phyloP scores from a whole-genome alignment of 495 filamentous ascomycete species.

The Xylaria scruposa region DNA sequence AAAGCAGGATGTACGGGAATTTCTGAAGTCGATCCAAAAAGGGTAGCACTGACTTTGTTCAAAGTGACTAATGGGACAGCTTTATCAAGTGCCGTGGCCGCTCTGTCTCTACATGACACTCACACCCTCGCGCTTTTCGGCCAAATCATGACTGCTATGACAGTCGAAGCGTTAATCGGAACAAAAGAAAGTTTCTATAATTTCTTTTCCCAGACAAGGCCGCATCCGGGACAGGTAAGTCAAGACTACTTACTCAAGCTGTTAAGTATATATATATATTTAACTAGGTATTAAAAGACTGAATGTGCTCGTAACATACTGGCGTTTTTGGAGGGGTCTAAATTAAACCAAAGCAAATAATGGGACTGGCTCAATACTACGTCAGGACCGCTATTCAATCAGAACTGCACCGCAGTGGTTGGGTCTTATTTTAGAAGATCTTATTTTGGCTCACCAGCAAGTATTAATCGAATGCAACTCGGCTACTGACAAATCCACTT shows the following conservation, averaged over 20 bases:
- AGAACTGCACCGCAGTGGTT: slow-evolving; percentile 62
- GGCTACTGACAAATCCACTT: slow-evolving; percentile 61
- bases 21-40: no score
- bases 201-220: slow-evolving; percentile 58
- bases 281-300: slow-evolving; percentile 46
- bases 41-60: slow-evolving; percentile 22
- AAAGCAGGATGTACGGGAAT: no score
- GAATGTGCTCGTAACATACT: slow-evolving; percentile 57
- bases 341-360: slow-evolving; percentile 27
- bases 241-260: background rate
- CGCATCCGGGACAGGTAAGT: slow-evolving; percentile 58
- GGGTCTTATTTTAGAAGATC: slow-evolving; percentile 58
- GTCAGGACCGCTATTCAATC: slow-evolving; percentile 60
- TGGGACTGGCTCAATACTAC: slow-evolving; percentile 49
- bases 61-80: slow-evolving; percentile 59
- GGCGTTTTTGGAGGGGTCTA: slow-evolving; percentile 41
- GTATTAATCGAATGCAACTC: slow-evolving; percentile 59
- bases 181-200: slow-evolving; percentile 56
- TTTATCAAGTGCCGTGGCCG: slow-evolving; percentile 50
- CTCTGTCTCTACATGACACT: slow-evolving; percentile 55
- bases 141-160: slow-evolving; percentile 56
- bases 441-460: slow-evolving; percentile 52
- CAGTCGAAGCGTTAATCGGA: slow-evolving; percentile 51
- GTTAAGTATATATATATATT: no score
- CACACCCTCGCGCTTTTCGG: slow-evolving; percentile 54